Evolutionary conservation across 2,329 filamentous ascomycete species (phyloP), one percentile per base, ranked within the genome.

Genomic region (Fusarium sp.): DNA sequence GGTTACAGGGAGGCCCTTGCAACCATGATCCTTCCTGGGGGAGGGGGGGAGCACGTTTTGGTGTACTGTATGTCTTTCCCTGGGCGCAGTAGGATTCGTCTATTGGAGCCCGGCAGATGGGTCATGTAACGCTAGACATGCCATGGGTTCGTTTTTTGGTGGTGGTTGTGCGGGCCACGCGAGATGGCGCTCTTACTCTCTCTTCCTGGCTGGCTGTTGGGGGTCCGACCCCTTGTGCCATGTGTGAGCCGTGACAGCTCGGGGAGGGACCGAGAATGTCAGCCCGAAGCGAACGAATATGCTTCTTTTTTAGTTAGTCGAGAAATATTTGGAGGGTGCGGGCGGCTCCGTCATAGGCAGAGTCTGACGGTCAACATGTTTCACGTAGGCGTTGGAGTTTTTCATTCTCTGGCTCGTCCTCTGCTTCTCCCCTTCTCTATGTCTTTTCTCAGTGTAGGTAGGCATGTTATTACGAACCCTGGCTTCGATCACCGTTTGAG

Each of bases 151-250:
- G 42, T 27, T 50, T 34, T 34, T 50, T 68, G 61, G 31, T 57
- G 40, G 62, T 67, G 54, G 56, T 74, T 54, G 70, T 68, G 71
- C 68, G 70, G 64, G 68, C 73, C 73, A 75, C 73, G 73, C 73
- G 73, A 74, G 73, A 74, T 75, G 69, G 67, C 69, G 71, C 69
- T 70, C 67, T 9, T 29, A 25, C 27, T 29, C 27, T 29, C 27
- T 29, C 27, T 29, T 9, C 58, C 34, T 54, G 38, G 16, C 38
- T 42, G 38, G 38, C 34, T 64, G 67, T 61, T 64, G 63, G 63
- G 67, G 46, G 66, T 10, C 6, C 23, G 23, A 23, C 23, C 23
- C 33, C 67, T 65, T 59, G 68, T 70, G 11, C 65, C 57, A 70
- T 68, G 68, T 70, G 68, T 70, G 67, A 65, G 68, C 60, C 53